Base-by-base conservation (phyloP, 176 grass and related monocot genomes). In the Avena insularis region DNA sequence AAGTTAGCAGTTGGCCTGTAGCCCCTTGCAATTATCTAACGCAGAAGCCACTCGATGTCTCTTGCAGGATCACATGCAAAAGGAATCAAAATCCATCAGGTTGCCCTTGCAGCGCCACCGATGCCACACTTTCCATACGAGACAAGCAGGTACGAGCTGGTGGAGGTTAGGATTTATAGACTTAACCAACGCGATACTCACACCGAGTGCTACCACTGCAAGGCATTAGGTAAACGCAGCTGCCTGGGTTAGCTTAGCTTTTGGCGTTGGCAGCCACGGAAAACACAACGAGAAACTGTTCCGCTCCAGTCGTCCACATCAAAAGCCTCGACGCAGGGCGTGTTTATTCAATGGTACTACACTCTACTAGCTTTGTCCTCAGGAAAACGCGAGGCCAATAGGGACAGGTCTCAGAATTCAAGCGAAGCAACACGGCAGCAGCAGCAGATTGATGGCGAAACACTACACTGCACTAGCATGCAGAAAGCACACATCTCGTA, bases 41-140 rank as follows among this genome's bases (percentile, higher is more conserved):
- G 36, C 64, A 59, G 51, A 36, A 71, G 64, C 36, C 5, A 79
- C 51, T 56, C 49, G 6, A 77, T 78, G 62, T 14, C 35, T 33
- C 84, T 14, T 54, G 49, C 84, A 31, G 73, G 50, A 43, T 80
- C 84, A 79, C 84, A 70, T 79, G 84, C 84, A 86, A 59, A 86
- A 47, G 62, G 76, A 86, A 86, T 79, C 64, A 69, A 48, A 69
- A 48, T 0, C 74, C 19, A 43, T 77, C 8, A 38, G 2, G 23
- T 4, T 17, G 25, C 25, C 25, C 25, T 25, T 25, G 57, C 83
- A 67, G 40, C 38, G 38, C 40, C 40, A 43, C 40, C 6, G 40
- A 43, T 43, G 6, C 40, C 40, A 43, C 40, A 43, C 40, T 43
- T 43, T 7, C 40, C 40, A 43, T 7, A 43, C 40, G 17, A 45